Evolutionary conservation across 2,329 filamentous ascomycete genomes (phyloP).

Genomic region (Coleophoma cylindrospora): DNA sequence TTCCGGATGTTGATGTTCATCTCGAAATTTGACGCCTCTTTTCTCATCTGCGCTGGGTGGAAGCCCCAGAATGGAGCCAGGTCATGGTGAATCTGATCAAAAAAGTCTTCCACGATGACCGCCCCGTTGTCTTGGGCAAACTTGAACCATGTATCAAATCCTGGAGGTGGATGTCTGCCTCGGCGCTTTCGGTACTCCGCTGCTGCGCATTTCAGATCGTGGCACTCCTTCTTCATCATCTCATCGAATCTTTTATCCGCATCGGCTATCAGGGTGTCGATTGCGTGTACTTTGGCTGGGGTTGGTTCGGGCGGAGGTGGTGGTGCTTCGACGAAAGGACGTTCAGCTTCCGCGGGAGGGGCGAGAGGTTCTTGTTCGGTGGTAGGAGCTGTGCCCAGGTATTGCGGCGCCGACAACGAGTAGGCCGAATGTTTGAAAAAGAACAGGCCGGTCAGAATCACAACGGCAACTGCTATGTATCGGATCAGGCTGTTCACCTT

Average conservation of each 20-base stretch:
- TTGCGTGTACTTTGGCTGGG: constrained; percentile 29
- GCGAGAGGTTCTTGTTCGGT: background rate
- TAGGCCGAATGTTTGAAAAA: constrained; percentile 8
- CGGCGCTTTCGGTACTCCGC: constrained; percentile 48
- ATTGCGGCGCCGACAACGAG: constrained; percentile 1
- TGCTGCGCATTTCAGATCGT: constrained; percentile 38
- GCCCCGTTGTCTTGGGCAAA: constrained; percentile 46
- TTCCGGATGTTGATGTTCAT: constrained; percentile 57
- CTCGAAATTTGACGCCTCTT: constrained; percentile 48
- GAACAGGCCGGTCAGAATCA: constrained; percentile 9
- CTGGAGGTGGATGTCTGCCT: constrained; percentile 57
- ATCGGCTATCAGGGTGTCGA: constrained; percentile 37
- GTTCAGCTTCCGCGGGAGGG: constrained; percentile 1
- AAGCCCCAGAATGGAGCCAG: constrained; percentile 39
- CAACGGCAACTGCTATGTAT: constrained; percentile 12
- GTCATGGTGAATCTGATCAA: constrained; percentile 50
- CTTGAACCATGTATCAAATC: constrained; percentile 54
- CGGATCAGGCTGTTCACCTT: constrained; percentile 17
- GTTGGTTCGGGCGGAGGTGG: background rate
- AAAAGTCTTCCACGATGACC: constrained; percentile 56
- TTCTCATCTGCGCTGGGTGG: constrained; percentile 40
- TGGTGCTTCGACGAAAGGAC: constrained; percentile 5
- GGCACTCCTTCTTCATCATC: constrained; percentile 34
- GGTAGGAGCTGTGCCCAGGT: constrained; percentile 4
- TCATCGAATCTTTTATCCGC: constrained; percentile 33